Base-by-base conservation (phyloP, 2,329 filamentous ascomycete genomes). In the Immersiporthe knoxdaviesiana region DNA sequence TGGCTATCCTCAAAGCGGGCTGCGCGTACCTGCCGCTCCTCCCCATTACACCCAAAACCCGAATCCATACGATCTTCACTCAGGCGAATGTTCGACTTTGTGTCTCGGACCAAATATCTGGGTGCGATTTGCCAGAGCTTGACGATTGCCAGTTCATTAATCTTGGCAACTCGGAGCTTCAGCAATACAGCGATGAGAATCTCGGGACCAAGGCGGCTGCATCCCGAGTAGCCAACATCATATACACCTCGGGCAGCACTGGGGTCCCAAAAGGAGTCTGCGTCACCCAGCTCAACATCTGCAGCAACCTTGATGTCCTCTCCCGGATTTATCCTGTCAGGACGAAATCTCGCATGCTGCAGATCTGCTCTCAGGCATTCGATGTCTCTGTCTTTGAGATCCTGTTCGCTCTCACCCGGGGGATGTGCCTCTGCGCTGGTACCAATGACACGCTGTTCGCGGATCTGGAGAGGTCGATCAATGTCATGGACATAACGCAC, bases 331-430 rank as follows among this genome's bases (percentile, higher is more conserved):
- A 97, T 75, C 91, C 92, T 0, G 80, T 81, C 0, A 76, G 79
- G 0, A 74, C 74, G 1, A 74, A 79, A 1, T 86, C 89, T 0
- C 86, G 89, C n/a, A 82, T 97, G 41, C 82, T 97, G 0, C 94
- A 97, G 78, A 88, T 92, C 2, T 97, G 92, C 75, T 95, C 92
- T 0, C 92, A 94, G 75, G 91, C 91, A 0, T 97, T 97, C 75
- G 92, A 97, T 75, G 90, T 97, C 1, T 97, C 93, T 0, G 91
- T 97, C 0, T 97, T 97, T 76, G 94, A 97, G 75, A 94, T 97
- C 18, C 95, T 97, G 77, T 97, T 93, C 74, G 84, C 93, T 0
- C 97, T 93, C 91, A 86, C 87, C 61, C 84, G 85, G 44, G 93
- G 93, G 4, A 92, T 95, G 82, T 91, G 90, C 70, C 82, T 97